Conservation (phyloP, 1,284 basidiomycete species). For the Cryptococcus sp. region DNA sequence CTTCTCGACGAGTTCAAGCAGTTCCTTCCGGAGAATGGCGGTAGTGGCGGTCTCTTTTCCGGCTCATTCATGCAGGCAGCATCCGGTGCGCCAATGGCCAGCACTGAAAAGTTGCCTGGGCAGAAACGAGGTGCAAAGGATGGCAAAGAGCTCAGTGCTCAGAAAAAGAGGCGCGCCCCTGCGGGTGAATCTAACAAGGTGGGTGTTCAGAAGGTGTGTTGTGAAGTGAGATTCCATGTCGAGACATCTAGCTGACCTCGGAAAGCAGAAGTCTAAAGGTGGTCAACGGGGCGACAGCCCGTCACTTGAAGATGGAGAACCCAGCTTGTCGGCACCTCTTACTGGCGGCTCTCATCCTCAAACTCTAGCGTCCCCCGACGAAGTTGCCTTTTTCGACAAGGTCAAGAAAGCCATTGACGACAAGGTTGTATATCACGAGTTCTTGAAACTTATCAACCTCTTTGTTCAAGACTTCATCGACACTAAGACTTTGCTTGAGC, state of each 20-base stretch:
- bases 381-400: slow-evolving; percentile 90
- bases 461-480: slow-evolving; percentile 95
- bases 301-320: slow-evolving; percentile 37
- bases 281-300: slow-evolving; percentile 41
- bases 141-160: slow-evolving; percentile 43
- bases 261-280: slow-evolving; percentile 20
- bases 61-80: slow-evolving; percentile 41
- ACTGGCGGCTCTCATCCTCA: slow-evolving; percentile 31
- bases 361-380: slow-evolving; percentile 68
- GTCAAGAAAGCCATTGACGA: slow-evolving; percentile 82
- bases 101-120: slow-evolving; percentile 19
- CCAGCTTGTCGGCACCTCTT: slow-evolving; percentile 17
- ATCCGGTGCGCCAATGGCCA: slow-evolving; percentile 7
- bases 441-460: slow-evolving; percentile 91
- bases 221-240: not conserved
- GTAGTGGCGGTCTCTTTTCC: slow-evolving; percentile 41
- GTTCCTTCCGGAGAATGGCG: slow-evolving; percentile 73
- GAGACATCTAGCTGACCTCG: not conserved
- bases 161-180: slow-evolving; percentile 41
- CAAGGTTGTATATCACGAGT: slow-evolving; percentile 90
- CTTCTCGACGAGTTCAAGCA: slow-evolving; percentile 94
- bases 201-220: slow-evolving; percentile 28
- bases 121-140: slow-evolving; percentile 43
- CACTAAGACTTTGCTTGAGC: slow-evolving; percentile 75
- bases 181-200: slow-evolving; percentile 60